Conservation (phyloP, 306 rosid genomes). For the Alnus glutinosa region DNA sequence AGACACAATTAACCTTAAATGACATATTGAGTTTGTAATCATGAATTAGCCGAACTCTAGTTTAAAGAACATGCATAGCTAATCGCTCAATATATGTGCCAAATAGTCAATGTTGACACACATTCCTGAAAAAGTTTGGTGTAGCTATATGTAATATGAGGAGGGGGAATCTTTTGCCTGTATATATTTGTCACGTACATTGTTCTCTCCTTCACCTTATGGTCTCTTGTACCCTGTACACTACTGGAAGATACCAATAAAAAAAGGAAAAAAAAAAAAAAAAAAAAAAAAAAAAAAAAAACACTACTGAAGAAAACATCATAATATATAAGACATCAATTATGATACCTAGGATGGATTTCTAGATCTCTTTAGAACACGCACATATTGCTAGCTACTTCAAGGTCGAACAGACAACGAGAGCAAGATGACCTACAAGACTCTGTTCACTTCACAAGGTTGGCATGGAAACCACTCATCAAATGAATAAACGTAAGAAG, state of each 20-base stretch:
- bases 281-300: background rate
- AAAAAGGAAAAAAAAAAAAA: background rate
- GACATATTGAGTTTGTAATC: too few species aligned
- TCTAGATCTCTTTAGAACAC: background rate
- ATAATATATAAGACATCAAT: background rate
- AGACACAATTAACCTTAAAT: too few species aligned
- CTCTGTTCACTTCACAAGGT: conserved; percentile 34
- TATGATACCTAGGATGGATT: background rate
- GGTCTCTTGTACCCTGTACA: background rate
- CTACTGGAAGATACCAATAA: too few species aligned
- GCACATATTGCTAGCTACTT: background rate
- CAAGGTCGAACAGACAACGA: conserved; percentile 56
- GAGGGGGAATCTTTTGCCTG: background rate
- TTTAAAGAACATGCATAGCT: background rate
- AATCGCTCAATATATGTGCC: background rate
- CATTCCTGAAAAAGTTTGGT: background rate
- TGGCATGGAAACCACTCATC: conserved; percentile 30
- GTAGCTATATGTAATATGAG: background rate
- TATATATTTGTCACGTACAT: background rate
- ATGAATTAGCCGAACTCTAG: too few species aligned
- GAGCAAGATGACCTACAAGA: conserved; percentile 27
- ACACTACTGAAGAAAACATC: too few species aligned
- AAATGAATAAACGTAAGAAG: background rate
- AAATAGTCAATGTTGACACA: background rate
- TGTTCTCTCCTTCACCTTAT: background rate